Evolutionary conservation across 805 yeast species (phyloP).

Genomic region (Pichia manshurica): DNA sequence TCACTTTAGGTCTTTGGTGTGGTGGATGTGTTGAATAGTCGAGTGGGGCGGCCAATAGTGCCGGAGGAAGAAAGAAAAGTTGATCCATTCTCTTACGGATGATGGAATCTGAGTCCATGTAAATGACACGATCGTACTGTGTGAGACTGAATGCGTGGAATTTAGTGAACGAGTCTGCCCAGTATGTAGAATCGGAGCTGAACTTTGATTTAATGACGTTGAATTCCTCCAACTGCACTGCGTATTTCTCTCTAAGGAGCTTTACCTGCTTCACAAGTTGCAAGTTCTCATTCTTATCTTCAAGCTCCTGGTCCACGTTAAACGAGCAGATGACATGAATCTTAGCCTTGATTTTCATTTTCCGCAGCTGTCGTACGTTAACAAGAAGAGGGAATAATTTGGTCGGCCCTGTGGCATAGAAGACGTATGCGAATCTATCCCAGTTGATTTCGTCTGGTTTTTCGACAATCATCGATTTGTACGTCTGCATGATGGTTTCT

Average conservation of each 20-base stretch:
- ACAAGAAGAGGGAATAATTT: slow-evolving; percentile 50
- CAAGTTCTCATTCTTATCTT: neutral
- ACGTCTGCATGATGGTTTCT: slow-evolving; percentile 18
- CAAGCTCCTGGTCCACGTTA: neutral
- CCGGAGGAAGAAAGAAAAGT: slow-evolving; percentile 44
- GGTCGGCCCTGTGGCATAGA: slow-evolving; percentile 49
- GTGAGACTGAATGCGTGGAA: slow-evolving; percentile 44
- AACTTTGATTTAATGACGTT: slow-evolving; percentile 15
- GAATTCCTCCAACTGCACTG: slow-evolving; percentile 29
- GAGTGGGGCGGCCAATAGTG: slow-evolving; percentile 41
- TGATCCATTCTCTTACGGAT: slow-evolving; percentile 42
- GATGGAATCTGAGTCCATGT: slow-evolving; percentile 52
- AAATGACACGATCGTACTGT: slow-evolving; percentile 48
- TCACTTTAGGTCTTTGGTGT: slow-evolving; percentile 17
- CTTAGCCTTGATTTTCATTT: slow-evolving; percentile 35
- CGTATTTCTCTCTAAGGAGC: slow-evolving; percentile 8
- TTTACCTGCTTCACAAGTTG: slow-evolving; percentile 1
- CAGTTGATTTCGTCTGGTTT: slow-evolving; percentile 30
- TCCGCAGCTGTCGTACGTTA: slow-evolving; percentile 37
- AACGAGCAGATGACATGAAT: slow-evolving; percentile 39
- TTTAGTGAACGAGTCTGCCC: slow-evolving; percentile 53
- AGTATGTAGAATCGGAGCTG: slow-evolving; percentile 26
- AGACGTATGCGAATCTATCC: slow-evolving; percentile 49
- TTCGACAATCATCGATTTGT: slow-evolving; percentile 8
- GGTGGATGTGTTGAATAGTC: slow-evolving; percentile 32